Evolutionary conservation across 805 yeast species (phyloP).

Genomic region (Sporopachydermia quercuum): DNA sequence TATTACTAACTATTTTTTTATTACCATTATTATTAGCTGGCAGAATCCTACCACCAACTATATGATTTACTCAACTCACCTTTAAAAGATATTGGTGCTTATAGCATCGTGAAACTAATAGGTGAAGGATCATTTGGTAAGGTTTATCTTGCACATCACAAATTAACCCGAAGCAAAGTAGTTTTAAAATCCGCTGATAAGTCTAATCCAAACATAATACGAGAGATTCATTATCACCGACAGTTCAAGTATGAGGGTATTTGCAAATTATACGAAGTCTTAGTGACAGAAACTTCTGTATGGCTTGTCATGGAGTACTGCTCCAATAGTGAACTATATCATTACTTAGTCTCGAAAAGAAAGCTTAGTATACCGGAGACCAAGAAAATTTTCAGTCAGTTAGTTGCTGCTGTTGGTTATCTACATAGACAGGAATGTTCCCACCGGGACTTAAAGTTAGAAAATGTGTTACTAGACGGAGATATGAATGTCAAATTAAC

Average conservation of each 20-base stretch:
- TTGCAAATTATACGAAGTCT: conserved; percentile 72
- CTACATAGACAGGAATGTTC: conserved; percentile 28
- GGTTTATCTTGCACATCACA: conserved; percentile 74
- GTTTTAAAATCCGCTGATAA: conserved; percentile 72
- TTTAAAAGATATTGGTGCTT: conserved; percentile 64
- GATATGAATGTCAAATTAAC: conserved; percentile 56
- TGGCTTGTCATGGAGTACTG: conserved; percentile 90
- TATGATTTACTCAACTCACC: conserved; percentile 32
- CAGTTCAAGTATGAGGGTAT: conserved; percentile 76
- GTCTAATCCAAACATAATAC: conserved; percentile 70
- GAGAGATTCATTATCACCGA: conserved; percentile 81
- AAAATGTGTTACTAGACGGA: conserved; percentile 51
- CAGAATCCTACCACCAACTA: conserved; percentile 49
- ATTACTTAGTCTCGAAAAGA: conserved; percentile 39
- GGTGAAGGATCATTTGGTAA: conserved; percentile 89
- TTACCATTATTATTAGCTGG: conserved; percentile 22
- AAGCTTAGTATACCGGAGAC: conserved; percentile 37
- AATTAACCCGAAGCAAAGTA: conserved; percentile 53
- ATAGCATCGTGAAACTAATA: conserved; percentile 52
- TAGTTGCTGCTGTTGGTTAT: conserved; percentile 35
- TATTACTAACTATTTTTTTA: too few relatives aligned
- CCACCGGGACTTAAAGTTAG: conserved; percentile 30
- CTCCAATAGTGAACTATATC: conserved; percentile 64
- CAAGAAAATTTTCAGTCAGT: conserved; percentile 43
- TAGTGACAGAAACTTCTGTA: conserved; percentile 62